Conservation (phyloP, 306 rosid genomes). For the Prunus persica region Prunus_persica_NCBIv2 NC_034009.1:31030501-31031000, state of each 20-base stretch:
- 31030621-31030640: constrained; percentile 62
- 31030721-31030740: constrained; percentile 60
- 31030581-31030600: constrained; percentile 48
- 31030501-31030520: constrained; percentile 56
- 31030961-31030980: constrained; percentile 61
- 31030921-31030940: constrained; percentile 62
- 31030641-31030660: constrained; percentile 56
- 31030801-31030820: not conserved
- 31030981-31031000: constrained; percentile 66
- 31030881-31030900: constrained; percentile 56
- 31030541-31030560: not conserved
- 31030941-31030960: constrained; percentile 64
- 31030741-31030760: constrained; percentile 53
- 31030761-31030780: not conserved
- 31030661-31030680: constrained; percentile 54
- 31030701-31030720: constrained; percentile 49
- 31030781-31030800: not conserved
- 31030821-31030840: not conserved
- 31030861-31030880: constrained; percentile 1
- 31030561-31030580: not conserved
- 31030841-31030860: not conserved
- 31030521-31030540: constrained; percentile 9
- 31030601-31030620: constrained; percentile 59
- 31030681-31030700: constrained; percentile 45
- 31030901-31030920: constrained; percentile 56